Evolutionary conservation across 202 grass and related monocot species (phyloP).

Genomic region (Eragrostis tef): DNA sequence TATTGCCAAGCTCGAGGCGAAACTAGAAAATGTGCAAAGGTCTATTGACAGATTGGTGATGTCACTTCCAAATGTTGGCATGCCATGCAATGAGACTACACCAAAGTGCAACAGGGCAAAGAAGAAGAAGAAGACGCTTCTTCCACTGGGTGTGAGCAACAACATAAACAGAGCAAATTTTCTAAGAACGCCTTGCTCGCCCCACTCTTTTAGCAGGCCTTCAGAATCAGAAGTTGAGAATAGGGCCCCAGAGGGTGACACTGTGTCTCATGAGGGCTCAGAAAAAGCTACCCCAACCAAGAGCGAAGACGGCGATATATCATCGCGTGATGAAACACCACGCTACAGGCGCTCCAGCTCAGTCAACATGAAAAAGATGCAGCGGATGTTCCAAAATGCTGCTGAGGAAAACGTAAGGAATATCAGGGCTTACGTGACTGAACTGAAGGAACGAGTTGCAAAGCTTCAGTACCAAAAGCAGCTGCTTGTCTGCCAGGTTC

Average conservation of each 20-base stretch:
- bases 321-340: conserved; percentile 78
- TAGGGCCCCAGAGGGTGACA: conserved; percentile 63
- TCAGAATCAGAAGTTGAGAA: conserved; percentile 78
- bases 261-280: conserved; percentile 49
- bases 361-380: conserved; percentile 99
- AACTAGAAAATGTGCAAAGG: conserved; percentile 88
- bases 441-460: conserved; percentile 89
- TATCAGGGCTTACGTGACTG: conserved; percentile 91
- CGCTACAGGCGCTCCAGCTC: conserved; percentile 80
- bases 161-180: conserved; percentile 66
- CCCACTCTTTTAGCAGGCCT: conserved; percentile 63
- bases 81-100: conserved; percentile 48
- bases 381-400: conserved; percentile 96
- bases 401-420: conserved; percentile 94
- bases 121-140: conserved; percentile 77
- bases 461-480: conserved; percentile 99
- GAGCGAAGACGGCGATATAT: conserved; percentile 75
- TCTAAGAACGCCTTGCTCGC: conserved; percentile 71
- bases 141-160: conserved; percentile 69
- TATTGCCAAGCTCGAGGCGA: conserved; percentile 85
- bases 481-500: conserved; percentile 93
- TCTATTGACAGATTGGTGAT: conserved; percentile 96
- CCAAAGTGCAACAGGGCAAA: conserved; percentile 68
- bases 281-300: conserved; percentile 78
- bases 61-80: conserved; percentile 78